Evolutionary conservation across 2,329 filamentous ascomycete species (phyloP).

Genomic region (Akanthomyces lecanii): DNA sequence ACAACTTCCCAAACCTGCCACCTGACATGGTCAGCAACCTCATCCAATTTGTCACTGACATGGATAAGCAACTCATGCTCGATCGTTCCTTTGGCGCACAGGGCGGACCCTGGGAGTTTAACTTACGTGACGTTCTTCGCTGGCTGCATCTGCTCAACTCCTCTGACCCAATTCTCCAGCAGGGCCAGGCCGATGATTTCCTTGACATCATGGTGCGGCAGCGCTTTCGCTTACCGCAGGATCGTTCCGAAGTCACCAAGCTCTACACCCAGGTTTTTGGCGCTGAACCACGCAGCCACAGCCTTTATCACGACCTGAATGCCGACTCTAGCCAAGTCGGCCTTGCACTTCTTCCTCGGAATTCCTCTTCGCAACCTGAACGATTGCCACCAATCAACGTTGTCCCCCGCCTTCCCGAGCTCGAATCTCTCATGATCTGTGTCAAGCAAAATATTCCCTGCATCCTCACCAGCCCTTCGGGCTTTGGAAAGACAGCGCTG

Average conservation of each 20-base stretch:
- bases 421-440: conserved; percentile 85
- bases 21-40: conserved; percentile 58
- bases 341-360: conserved; percentile 63
- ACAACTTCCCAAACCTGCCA: conserved; percentile 65
- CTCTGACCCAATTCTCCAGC: conserved; percentile 55
- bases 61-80: conserved; percentile 67
- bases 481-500: conserved; percentile 79
- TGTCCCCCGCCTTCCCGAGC: conserved; percentile 59
- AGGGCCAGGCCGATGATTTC: conserved; percentile 65
- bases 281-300: conserved; percentile 47
- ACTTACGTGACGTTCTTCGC: conserved; percentile 81
- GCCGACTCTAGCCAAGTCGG: conserved; percentile 71
- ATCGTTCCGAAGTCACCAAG: conserved; percentile 60
- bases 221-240: conserved; percentile 71
- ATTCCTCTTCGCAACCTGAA: conserved; percentile 49
- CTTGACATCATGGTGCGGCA: conserved; percentile 79
- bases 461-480: conserved; percentile 80
- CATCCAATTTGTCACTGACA: conserved; percentile 73
- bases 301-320: conserved; percentile 69
- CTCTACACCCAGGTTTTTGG: conserved; percentile 66
- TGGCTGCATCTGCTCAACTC: conserved; percentile 67
- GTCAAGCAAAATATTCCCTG: conserved; percentile 83
- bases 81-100: conserved; percentile 55
- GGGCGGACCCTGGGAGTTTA: conserved; percentile 91
- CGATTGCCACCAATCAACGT: conserved; percentile 47